Conservation (phyloP, 2,329 filamentous ascomycete species). For the Balansia obtecta region DNA sequence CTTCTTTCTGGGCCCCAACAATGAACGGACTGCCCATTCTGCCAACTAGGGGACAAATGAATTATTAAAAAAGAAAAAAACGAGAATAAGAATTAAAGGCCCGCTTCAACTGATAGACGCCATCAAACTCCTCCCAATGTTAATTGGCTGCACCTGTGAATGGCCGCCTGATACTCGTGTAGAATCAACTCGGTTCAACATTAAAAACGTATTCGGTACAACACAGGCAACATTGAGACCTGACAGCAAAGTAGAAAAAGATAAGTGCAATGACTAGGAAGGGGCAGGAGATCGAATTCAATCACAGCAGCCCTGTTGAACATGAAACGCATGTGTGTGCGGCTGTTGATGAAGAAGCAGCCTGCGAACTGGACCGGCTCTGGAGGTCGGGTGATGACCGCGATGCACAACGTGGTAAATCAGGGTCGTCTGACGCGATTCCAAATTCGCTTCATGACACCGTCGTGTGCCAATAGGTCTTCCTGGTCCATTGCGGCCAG, state of each 20-base stretch:
- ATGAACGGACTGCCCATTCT: not conserved
- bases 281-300: not conserved
- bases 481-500: constrained; percentile 41
- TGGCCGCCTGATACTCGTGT: not conserved
- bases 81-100: too few relatives aligned
- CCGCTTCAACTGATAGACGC: constrained; percentile 5
- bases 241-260: not conserved
- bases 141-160: not conserved
- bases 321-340: not conserved
- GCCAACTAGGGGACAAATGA: not conserved
- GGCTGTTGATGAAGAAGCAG: not conserved
- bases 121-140: constrained; percentile 12
- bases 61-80: not conserved
- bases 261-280: not conserved
- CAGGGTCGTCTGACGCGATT: constrained; percentile 41
- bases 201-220: not conserved
- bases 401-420: not conserved
- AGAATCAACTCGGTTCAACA: not conserved
- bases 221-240: not conserved
- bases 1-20: not conserved
- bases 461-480: constrained; percentile 23
- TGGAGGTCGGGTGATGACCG: too few relatives aligned
- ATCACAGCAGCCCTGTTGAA: not conserved
- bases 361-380: too few relatives aligned
- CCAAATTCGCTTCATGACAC: constrained; percentile 52